Evolutionary conservation across 129 eudicot genomes (phyloP).

Genomic region (Flaveria robusta): DNA sequence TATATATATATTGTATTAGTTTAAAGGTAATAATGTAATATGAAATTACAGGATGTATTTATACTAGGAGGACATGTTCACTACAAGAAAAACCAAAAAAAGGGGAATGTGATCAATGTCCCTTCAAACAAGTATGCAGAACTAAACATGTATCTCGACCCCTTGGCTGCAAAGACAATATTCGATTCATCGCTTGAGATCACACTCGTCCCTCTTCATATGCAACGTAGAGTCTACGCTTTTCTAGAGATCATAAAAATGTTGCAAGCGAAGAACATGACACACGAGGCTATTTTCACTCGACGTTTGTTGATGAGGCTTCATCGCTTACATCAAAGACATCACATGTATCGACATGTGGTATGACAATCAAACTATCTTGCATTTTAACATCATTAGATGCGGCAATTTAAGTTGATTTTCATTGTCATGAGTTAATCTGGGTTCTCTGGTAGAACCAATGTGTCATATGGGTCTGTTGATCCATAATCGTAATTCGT

Average conservation of each 20-base stretch:
- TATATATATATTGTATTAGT: not conserved
- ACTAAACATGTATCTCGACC: conserved; percentile 83
- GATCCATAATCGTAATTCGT: too few species aligned
- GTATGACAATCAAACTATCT: conserved; percentile 34
- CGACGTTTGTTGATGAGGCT: conserved; percentile 50
- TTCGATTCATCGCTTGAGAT: conserved; percentile 56
- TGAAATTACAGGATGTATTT: conserved; percentile 58
- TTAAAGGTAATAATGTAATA: not conserved
- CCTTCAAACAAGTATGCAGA: conserved; percentile 71
- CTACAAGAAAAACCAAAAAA: conserved; percentile 18
- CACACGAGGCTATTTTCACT: conserved; percentile 59
- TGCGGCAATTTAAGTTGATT: too few species aligned
- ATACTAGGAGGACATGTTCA: conserved; percentile 68
- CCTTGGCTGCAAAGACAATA: conserved; percentile 74
- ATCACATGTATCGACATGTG: conserved; percentile 58
- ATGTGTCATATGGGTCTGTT: too few species aligned
- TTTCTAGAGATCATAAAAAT: conserved; percentile 43
- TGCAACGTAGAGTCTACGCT: conserved; percentile 48
- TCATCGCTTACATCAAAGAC: conserved; percentile 38
- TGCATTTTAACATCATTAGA: not conserved
- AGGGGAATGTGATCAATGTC: conserved; percentile 62
- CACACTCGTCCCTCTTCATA: conserved; percentile 60
- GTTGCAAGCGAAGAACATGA: conserved; percentile 39
- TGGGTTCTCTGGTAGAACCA: too few species aligned
- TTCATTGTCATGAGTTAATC: too few species aligned